Evolutionary conservation across 345 rosid species (phyloP).

Genomic region (Carallia brachiata): DNA sequence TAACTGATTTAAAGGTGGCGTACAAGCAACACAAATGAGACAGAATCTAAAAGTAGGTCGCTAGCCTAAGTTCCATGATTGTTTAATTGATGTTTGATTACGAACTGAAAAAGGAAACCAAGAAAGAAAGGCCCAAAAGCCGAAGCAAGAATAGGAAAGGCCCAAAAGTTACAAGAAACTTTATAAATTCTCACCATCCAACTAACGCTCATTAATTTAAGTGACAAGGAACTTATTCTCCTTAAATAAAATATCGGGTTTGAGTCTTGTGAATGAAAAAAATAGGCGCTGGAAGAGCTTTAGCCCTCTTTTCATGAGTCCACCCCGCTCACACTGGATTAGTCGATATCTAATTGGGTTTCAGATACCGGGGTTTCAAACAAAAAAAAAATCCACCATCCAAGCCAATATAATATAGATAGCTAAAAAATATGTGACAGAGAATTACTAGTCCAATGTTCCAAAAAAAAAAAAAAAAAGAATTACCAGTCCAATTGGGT

Average conservation of each 20-base stretch:
- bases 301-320: too few relatives aligned
- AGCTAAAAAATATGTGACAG: conserved; percentile 1
- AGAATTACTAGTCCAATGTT: conserved; percentile 13
- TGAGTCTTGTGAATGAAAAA: too few relatives aligned
- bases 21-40: conserved; percentile 31
- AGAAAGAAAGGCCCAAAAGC: not conserved
- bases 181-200: not conserved
- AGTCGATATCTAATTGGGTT: too few relatives aligned
- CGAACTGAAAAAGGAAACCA: not conserved
- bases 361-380: too few relatives aligned
- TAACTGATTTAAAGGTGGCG: conserved; percentile 22
- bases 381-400: not conserved
- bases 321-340: too few relatives aligned
- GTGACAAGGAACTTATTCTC: too few relatives aligned
- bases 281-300: too few relatives aligned
- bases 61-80: not conserved
- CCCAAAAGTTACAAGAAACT: not conserved
- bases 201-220: too few relatives aligned
- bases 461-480: not conserved
- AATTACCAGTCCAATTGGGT: conserved; percentile 13
- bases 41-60: not conserved
- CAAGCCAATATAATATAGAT: conserved; percentile 14
- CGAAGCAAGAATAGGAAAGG: not conserved
- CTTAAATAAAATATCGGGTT: too few relatives aligned
- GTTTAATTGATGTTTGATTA: not conserved